Evolutionary conservation across 495 filamentous ascomycete species (phyloP), one percentile per base, ranked within the genome.

Genomic region (Aspergillus cavernicola): DNA sequence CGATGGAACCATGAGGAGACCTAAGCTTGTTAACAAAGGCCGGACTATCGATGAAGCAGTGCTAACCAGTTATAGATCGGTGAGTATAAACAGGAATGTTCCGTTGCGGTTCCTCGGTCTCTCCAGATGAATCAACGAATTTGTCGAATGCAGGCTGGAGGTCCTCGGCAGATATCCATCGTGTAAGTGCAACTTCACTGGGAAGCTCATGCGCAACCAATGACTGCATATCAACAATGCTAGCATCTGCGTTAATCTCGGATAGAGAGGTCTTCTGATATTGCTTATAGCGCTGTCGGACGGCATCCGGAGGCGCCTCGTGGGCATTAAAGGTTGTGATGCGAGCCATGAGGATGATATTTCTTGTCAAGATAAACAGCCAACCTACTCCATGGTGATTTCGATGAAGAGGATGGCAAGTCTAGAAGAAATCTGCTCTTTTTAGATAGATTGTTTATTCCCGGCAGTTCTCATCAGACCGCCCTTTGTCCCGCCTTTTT

Each of bases 1-100:
- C 9, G 78, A 77, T 48, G 92, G 91, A 19, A 89, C 72, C 53
- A 96, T 80, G 29, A 83, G 75, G 10, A 97, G 77, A 48, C 88
- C 89, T 95, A 60, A 22, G 50, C 33, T 32, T 24, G 63, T 70
- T 59, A 72, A 60, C 47, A 44, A 38, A 23, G 24, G 6, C 12
- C 6, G 44, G 33, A 59, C 22, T 64, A 50, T 28, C 9, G 16
- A 32, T 23, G 1, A 39, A 18, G 18, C 35, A 28, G 57, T 62
- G 58, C 66, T 72, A 50, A 73, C 72, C 72, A 52, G 72, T 67
- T 12, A 75, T 62, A 29, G 61, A 62, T 51, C 60, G 47, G 41
- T 80, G 77, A 23, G 69, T 71, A 37, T 70, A 76, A 10, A 80
- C 68, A 11, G 79, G 77, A 24, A 72, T 71, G 43, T 70, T 65